Conservation (phyloP, 2,329 filamentous ascomycete genomes). For the Furcasterigmium sp. region DNA sequence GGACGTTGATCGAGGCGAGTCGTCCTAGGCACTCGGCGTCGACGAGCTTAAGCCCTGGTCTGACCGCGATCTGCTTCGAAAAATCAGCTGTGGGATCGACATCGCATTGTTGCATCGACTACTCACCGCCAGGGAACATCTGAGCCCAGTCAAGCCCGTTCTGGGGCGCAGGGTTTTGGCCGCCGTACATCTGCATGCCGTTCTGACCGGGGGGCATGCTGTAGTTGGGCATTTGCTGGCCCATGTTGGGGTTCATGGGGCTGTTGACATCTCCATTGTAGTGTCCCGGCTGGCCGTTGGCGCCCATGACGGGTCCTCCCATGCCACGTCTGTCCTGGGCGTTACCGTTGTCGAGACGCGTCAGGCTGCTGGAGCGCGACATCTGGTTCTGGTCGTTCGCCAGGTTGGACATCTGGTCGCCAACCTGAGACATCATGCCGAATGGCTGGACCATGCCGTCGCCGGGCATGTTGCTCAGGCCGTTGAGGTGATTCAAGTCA, state of each 20-base stretch:
- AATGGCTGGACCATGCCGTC: slow-evolving; percentile 55
- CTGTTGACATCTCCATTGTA: slow-evolving; percentile 54
- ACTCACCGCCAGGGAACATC: slow-evolving; percentile 69
- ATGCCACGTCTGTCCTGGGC: slow-evolving; percentile 55
- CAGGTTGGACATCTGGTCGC: slow-evolving; percentile 56
- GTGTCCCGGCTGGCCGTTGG: slow-evolving; percentile 43
- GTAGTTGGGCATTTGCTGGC: slow-evolving; percentile 60
- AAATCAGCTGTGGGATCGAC: slow-evolving; percentile 60
- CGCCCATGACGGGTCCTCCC: slow-evolving; percentile 45
- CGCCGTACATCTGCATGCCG: slow-evolving; percentile 59
- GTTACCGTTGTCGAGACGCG: slow-evolving; percentile 49
- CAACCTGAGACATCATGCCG: slow-evolving; percentile 47
- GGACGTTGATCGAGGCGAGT: background rate
- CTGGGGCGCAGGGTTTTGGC: slow-evolving; percentile 56
- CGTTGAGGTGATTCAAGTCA: slow-evolving; percentile 54
- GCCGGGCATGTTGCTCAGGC: slow-evolving; percentile 51
- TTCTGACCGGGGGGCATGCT: slow-evolving; percentile 59
- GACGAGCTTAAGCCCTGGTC: slow-evolving; percentile 57
- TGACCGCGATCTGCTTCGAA: slow-evolving; percentile 65
- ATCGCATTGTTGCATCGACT: slow-evolving; percentile 57
- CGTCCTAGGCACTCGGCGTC: slow-evolving; percentile 31
- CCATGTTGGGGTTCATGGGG: slow-evolving; percentile 57
- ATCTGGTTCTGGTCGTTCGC: slow-evolving; percentile 57
- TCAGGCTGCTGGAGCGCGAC: slow-evolving; percentile 56
- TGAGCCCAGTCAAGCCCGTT: slow-evolving; percentile 68